Evolutionary conservation across 306 rosid genomes (phyloP).

Genomic region (Albizia julibrissin): DNA sequence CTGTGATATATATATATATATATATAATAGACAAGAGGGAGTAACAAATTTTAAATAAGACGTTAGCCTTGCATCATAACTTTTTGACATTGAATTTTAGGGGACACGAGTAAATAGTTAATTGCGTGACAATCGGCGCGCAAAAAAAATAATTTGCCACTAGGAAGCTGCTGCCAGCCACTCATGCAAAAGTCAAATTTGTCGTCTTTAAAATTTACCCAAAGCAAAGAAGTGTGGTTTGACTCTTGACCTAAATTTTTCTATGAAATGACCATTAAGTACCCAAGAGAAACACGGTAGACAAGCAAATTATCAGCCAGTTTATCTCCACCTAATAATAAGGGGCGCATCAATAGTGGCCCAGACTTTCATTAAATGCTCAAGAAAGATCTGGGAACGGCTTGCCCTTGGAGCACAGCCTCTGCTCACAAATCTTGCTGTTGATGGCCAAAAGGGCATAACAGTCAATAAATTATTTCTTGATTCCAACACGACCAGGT

Average conservation of each 20-base stretch:
- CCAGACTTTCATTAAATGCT: background rate
- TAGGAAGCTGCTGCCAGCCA: too few relatives aligned
- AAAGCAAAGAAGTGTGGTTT: background rate
- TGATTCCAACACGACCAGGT: conserved; percentile 14
- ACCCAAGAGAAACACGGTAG: background rate
- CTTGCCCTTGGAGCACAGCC: background rate
- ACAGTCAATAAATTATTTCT: background rate
- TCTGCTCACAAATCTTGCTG: background rate
- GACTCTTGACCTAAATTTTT: background rate
- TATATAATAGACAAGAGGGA: too few relatives aligned
- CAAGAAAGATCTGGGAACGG: background rate
- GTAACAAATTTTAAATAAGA: background rate
- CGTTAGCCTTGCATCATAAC: background rate
- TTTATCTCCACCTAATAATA: background rate
- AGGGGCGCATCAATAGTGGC: background rate
- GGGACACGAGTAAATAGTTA: background rate
- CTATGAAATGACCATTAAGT: conserved; percentile 17
- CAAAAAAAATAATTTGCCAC: background rate
- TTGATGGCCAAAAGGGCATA: background rate
- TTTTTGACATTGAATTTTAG: background rate
- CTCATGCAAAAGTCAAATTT: background rate
- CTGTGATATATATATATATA: too few relatives aligned
- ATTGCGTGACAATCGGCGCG: background rate
- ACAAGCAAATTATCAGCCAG: background rate
- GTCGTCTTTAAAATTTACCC: background rate